Conservation (phyloP, 2,329 filamentous ascomycete genomes). For the Fusarium buharicum region DNA sequence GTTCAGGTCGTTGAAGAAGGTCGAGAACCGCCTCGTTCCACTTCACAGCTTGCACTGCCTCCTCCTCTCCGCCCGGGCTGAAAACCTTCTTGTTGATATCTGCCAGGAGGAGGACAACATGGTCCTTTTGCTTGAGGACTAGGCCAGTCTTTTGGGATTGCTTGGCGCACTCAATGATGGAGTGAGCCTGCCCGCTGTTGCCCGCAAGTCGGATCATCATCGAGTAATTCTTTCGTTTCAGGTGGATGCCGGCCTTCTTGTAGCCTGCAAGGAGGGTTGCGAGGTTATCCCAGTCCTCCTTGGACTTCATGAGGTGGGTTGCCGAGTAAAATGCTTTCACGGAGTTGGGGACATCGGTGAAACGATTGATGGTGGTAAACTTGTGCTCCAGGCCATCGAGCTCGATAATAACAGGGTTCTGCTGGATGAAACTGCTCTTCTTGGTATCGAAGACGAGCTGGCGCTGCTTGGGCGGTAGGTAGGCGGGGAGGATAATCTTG, state of each 20-base stretch:
- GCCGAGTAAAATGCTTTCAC: constrained; percentile 52
- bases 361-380: constrained; percentile 60
- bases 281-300: constrained; percentile 64
- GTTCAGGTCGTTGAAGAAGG: constrained; percentile 58
- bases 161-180: constrained; percentile 63
- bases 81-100: constrained; percentile 54
- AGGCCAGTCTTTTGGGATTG: constrained; percentile 59
- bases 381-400: constrained; percentile 66
- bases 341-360: constrained; percentile 57
- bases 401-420: constrained; percentile 67
- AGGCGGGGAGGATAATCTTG: constrained; percentile 70
- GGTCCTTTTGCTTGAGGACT: constrained; percentile 55
- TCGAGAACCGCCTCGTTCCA: constrained; percentile 62
- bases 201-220: constrained; percentile 57
- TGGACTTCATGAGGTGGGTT: constrained; percentile 58
- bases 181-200: constrained; percentile 54
- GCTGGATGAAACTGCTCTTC: constrained; percentile 60
- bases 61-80: constrained; percentile 29
- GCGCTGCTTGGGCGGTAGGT: constrained; percentile 64
- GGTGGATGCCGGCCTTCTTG: constrained; percentile 54
- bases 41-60: constrained; percentile 56
- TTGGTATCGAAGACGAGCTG: constrained; percentile 62
- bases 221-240: constrained; percentile 50
- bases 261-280: constrained; percentile 63
- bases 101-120: constrained; percentile 47